Evolutionary conservation across 331 rosid genomes (phyloP).

Genomic region (Rosa hybrid): DNA sequence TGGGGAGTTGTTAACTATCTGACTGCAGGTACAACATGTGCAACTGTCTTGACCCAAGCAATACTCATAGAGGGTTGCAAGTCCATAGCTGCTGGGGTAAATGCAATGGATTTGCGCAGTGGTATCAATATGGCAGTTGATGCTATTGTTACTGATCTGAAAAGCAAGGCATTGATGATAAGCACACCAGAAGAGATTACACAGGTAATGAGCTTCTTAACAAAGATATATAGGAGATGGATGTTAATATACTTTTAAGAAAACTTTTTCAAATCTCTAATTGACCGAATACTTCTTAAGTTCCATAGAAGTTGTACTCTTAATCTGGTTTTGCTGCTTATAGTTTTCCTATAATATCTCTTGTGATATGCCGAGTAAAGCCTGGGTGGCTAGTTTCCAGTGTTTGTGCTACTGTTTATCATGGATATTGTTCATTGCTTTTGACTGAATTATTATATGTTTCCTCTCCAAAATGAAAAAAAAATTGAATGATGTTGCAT

Average conservation of each 20-base stretch:
- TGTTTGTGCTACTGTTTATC: background rate
- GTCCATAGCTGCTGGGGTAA: slow-evolving; percentile 90
- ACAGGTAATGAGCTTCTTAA: slow-evolving; percentile 59
- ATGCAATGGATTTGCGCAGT: slow-evolving; percentile 84
- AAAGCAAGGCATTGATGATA: slow-evolving; percentile 80
- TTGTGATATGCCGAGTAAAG: background rate
- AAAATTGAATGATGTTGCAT: background rate
- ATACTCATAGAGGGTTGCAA: slow-evolving; percentile 91
- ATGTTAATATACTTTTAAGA: no score
- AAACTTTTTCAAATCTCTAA: background rate
- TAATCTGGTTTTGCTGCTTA: background rate
- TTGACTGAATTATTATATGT: background rate
- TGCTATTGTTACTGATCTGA: slow-evolving; percentile 82
- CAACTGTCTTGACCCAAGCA: slow-evolving; percentile 92
- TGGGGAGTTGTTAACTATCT: slow-evolving; percentile 25
- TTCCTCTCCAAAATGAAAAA: background rate
- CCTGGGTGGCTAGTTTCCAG: background rate
- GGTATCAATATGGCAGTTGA: slow-evolving; percentile 91
- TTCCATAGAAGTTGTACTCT: background rate
- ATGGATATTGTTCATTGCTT: background rate
- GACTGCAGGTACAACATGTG: slow-evolving; percentile 91
- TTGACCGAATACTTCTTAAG: background rate
- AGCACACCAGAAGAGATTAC: slow-evolving; percentile 92
- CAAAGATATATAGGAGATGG: background rate
- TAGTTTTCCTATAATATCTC: background rate